These are phyloP conservation scores for Colletotrichum lini DNA, from an alignment of 2,329 filamentous ascomycete genomes.

Conservation along the genomic window DNA sequence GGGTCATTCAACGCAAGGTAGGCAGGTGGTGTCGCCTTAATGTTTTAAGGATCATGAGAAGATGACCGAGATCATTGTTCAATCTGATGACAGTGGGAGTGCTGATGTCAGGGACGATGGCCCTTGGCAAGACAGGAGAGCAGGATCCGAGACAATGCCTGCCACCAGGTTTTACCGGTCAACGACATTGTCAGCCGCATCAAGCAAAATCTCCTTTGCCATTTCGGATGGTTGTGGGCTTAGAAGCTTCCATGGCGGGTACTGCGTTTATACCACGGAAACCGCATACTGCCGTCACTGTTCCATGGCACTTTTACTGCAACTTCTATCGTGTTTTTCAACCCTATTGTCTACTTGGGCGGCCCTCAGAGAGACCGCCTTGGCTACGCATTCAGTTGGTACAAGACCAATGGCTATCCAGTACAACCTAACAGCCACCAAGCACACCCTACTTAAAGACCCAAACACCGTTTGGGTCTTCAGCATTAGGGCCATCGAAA, in stretches of 20 bases:
- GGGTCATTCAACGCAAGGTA: not conserved
- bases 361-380: too few species aligned
- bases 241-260: too few species aligned
- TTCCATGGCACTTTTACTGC: too few species aligned
- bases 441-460: not conserved
- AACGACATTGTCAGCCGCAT: not conserved
- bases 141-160: not conserved
- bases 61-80: not conserved
- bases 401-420: not conserved
- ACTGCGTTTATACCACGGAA: too few species aligned
- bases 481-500: not conserved
- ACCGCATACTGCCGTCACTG: too few species aligned
- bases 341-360: too few species aligned
- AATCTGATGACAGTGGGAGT: not conserved
- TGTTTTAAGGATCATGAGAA: too few species aligned
- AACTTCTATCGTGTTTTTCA: too few species aligned
- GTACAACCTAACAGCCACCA: not conserved
- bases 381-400: too few species aligned
- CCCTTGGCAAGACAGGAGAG: not conserved
- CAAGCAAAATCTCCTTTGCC: not conserved
- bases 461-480: not conserved
- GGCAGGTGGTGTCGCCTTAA: not conserved
- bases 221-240: not conserved
- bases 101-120: not conserved
- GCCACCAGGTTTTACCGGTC: not conserved